These are phyloP conservation scores for Carex scoparia DNA, from an alignment of 176 grass and related monocot species.

Conservation along the genomic window DNA sequence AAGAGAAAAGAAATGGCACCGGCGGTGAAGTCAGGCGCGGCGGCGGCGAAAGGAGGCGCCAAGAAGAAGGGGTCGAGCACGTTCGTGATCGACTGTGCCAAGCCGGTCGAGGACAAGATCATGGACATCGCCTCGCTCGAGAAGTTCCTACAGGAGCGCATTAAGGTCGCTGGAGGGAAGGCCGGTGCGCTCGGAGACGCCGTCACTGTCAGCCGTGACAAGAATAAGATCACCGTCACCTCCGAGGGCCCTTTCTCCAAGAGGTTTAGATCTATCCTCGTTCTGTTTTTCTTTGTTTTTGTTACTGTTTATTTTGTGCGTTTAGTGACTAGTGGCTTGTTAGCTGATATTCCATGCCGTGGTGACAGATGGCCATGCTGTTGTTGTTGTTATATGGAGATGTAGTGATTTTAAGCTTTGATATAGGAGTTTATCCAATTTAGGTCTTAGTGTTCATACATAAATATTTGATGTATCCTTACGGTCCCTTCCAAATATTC, in stretches of 20 bases:
- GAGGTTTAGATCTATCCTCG: neutral
- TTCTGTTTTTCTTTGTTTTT: neutral
- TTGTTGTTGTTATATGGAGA: no score
- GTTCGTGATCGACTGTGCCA: slow-evolving; percentile 79
- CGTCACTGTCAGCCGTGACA: slow-evolving; percentile 64
- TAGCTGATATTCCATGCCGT: neutral
- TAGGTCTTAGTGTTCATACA: neutral
- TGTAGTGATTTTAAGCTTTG: neutral
- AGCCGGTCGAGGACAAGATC: slow-evolving; percentile 94
- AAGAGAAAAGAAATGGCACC: slow-evolving; percentile 38
- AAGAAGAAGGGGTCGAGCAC: slow-evolving; percentile 81
- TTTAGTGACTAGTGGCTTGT: neutral
- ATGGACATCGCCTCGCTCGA: slow-evolving; percentile 91
- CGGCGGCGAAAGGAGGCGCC: slow-evolving; percentile 32
- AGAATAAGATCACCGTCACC: slow-evolving; percentile 73
- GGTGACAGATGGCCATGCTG: no score
- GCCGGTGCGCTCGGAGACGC: slow-evolving; percentile 72
- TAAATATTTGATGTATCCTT: neutral
- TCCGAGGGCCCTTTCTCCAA: slow-evolving; percentile 86
- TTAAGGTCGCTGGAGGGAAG: slow-evolving; percentile 90
- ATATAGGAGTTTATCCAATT: no score
- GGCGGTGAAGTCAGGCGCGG: slow-evolving; percentile 19
- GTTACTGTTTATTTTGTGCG: neutral
- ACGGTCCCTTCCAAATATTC: no score
- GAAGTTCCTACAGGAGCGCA: slow-evolving; percentile 94